Conservation (phyloP, 2,329 filamentous ascomycete species). For the Aspergillus clavatus region DNA sequence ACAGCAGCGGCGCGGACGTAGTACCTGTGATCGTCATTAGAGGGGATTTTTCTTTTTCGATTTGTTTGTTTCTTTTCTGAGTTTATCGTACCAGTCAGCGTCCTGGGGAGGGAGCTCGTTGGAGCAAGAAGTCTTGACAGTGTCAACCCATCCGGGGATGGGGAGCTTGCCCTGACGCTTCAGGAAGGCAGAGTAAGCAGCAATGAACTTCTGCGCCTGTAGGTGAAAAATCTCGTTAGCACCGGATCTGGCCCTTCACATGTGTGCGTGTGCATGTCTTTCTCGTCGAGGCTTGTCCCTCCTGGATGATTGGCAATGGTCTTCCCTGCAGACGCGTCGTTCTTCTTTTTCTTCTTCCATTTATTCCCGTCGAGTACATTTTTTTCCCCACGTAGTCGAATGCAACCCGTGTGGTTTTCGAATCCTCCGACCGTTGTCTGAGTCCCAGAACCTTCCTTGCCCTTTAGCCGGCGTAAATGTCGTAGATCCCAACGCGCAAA, state of each 20-base stretch:
- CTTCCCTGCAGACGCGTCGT: not conserved
- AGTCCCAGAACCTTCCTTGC: not conserved
- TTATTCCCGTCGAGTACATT: no score
- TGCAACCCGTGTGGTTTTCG: not conserved
- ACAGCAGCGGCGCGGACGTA: conserved; percentile 86
- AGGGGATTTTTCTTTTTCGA: no score
- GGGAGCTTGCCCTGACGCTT: conserved; percentile 68
- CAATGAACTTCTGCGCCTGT: conserved; percentile 65
- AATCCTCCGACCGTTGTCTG: not conserved
- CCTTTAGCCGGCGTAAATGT: not conserved
- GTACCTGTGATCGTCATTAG: conserved; percentile 45
- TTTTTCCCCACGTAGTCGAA: not conserved
- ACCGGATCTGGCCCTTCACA: not conserved
- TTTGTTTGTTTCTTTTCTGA: conserved; percentile 22
- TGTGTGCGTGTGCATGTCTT: not conserved
- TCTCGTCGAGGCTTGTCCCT: not conserved
- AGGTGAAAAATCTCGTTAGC: conserved; percentile 14
- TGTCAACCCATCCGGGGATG: conserved; percentile 95
- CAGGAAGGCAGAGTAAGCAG: conserved; percentile 63
- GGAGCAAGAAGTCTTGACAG: conserved; percentile 94
- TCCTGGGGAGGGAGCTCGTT: conserved; percentile 98
- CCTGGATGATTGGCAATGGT: not conserved
- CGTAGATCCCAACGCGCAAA: not conserved
- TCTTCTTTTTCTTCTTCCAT: not conserved
- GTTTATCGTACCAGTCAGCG: conserved; percentile 83